Evolutionary conservation across 2,329 filamentous ascomycete species (phyloP).

Genomic region (Fusarium mexicanum): DNA sequence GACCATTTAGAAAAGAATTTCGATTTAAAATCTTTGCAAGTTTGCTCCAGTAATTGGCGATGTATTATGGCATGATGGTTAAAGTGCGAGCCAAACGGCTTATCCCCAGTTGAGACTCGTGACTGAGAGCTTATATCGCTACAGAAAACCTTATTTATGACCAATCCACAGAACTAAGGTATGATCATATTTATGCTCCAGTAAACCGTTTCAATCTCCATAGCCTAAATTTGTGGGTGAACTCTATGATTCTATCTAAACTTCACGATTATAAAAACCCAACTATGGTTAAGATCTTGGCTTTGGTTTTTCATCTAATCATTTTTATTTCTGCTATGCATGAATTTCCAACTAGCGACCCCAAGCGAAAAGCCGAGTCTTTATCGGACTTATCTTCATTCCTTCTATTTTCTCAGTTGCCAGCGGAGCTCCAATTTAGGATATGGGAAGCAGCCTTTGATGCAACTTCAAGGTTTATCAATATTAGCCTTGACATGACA

Average conservation of each 20-base stretch:
- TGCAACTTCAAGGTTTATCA: not conserved
- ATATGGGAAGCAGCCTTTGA: slow-evolving; percentile 6
- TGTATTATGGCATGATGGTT: not conserved
- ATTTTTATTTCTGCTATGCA: not conserved
- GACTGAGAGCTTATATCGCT: not conserved
- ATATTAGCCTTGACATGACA: accelerated
- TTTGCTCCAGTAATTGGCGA: not conserved
- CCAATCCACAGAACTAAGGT: no score
- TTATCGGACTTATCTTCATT: not conserved
- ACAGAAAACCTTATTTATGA: not conserved
- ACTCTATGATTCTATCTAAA: no score
- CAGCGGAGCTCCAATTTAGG: not conserved
- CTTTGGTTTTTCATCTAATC: not conserved
- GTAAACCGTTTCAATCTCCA: not conserved
- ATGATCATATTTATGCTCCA: not conserved
- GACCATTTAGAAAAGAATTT: accelerated
- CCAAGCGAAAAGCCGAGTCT: not conserved
- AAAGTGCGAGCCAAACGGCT: no score
- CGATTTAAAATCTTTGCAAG: accelerated
- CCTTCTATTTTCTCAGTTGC: not conserved
- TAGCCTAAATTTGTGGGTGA: not conserved
- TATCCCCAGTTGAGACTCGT: not conserved
- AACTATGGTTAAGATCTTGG: no score
- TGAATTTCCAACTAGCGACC: not conserved
- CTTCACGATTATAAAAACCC: not conserved